Base-by-base conservation (phyloP, 2,329 filamentous ascomycete genomes). In the Colletotrichum siamense region DNA sequence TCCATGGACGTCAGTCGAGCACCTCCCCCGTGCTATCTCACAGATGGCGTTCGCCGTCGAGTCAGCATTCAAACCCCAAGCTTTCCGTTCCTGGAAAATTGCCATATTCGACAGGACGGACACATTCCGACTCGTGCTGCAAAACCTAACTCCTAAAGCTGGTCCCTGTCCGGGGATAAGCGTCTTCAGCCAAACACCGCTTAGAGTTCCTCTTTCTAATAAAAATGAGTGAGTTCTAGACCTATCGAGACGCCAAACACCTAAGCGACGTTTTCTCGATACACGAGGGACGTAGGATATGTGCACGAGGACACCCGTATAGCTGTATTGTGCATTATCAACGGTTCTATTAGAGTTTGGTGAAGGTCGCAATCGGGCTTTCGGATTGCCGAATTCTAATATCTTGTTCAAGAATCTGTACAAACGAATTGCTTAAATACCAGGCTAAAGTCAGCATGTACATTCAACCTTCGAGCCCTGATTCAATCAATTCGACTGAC, bases 1-100 rank as follows among this genome's bases (percentile, higher is more conserved):
- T 5, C 15, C 36, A 16, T 3, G 16, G 15, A 18, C 36, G 0
- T 8, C 0, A 16, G 36, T 49, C 5, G 18, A 0, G 39, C 9
- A 49, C 9, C 2, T n/a, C 3, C 9, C 9, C 10, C 9, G 2
- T 49, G 39, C 6, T 9, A n/a, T 12, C 3, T 16, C 39, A 4
- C 9, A n/a, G 18, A 49, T n/a, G 18, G 18, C 18, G 18, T 10
- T 49, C 18, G 39, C 39, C 18, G 39, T n/a, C 18, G 39, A 49
- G 39, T n/a, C 39, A 49, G 39, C 6, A 6, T 12, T 12, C 9
- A 12, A 49, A 49, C 39, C 0, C 39, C 39, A 49, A 49, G 39
- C 39, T 49, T 49, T n/a, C 39, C 39, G 39, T 49, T 49, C 39
- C 18, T 49, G 18, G 39, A 49, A 49, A 49, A 12, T 49, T 49